These are phyloP conservation scores for Xanthoparmelia taractica DNA, from an alignment of 495 filamentous ascomycete genomes.

Conservation along the genomic window DNA sequence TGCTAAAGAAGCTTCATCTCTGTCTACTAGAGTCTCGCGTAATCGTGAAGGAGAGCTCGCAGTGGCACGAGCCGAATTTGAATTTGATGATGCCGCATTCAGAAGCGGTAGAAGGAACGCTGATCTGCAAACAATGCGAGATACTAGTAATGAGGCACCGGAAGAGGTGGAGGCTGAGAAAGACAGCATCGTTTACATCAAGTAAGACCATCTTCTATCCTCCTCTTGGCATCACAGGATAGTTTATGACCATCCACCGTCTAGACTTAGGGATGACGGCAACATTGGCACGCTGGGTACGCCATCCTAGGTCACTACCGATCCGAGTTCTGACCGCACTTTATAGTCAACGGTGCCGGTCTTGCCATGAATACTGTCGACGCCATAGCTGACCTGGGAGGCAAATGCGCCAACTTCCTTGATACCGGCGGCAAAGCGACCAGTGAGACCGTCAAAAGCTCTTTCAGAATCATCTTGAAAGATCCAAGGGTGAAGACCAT, in stretches of 20 bases:
- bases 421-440: conserved; percentile 91
- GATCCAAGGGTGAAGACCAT: conserved; percentile 65
- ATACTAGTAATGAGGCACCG: conserved; percentile 33
- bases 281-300: conserved; percentile 60
- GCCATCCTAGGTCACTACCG: background rate
- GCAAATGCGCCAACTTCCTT: conserved; percentile 69
- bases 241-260: background rate
- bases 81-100: conserved; percentile 75
- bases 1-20: conserved; percentile 58
- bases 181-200: conserved; percentile 68
- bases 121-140: conserved; percentile 53
- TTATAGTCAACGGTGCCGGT: conserved; percentile 72
- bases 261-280: conserved; percentile 41
- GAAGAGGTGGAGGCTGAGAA: conserved; percentile 58
- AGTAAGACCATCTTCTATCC: conserved; percentile 36
- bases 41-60: conserved; percentile 37
- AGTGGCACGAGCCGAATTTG: conserved; percentile 48
- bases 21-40: conserved; percentile 43
- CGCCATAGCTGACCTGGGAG: conserved; percentile 57
- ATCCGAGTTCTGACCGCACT: conserved; percentile 5
- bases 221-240: no score
- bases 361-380: conserved; percentile 92
- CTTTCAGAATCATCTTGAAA: conserved; percentile 62
- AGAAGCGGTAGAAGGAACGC: conserved; percentile 56
- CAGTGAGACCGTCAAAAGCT: conserved; percentile 68